Base-by-base conservation (phyloP, 148 eudicot genomes). In the Nyssa sinensis region DNA sequence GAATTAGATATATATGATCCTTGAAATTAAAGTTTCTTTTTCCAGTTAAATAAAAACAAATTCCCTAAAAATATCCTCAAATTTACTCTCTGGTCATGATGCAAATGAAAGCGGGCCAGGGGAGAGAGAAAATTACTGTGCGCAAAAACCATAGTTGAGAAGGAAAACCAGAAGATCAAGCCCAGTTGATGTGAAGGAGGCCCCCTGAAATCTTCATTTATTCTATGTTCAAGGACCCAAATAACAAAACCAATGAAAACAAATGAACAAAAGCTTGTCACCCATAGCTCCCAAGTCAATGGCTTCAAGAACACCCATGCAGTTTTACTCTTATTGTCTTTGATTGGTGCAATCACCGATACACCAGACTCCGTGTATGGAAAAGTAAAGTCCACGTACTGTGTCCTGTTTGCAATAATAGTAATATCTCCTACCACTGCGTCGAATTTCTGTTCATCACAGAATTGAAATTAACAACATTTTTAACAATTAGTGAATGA, bases 271-370 rank as follows among this genome's bases (percentile, higher is more conserved):
- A 76, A 63, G 37, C 67, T 80, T 60, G 86, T 82, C 25, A 86
- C 4, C 94, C 94, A 87, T 2, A 87, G 86, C 5, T 81, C 82
- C 84, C 77, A 59, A 0, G 80, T 83, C 41, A 90, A 57, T 1
- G 91, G 91, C 72, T 71, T 84, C 76, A 86, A 62, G 74, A 89
- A 87, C 5, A 82, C 79, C 93, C 94, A 87, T 29, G 88, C 82
- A 71, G 74, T 87, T 21, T 72, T 78, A 11, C 73, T 58, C 68
- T 77, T 75, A 35, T 83, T 68, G 23, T 73, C 70, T 65, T 32
- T 78, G 11, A 77, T 72, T 29, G 72, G 83, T 37, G 82, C 89
- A 16, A 86, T 70, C 89, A 86, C 76, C 16, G 78, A n/a, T 34
- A 84, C 77, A n/a, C 87, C 91, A 51, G 87, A 84, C 39, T 83